Conservation (phyloP, 2,329 filamentous ascomycete species). For the Trichoderma guizhouense region DNA sequence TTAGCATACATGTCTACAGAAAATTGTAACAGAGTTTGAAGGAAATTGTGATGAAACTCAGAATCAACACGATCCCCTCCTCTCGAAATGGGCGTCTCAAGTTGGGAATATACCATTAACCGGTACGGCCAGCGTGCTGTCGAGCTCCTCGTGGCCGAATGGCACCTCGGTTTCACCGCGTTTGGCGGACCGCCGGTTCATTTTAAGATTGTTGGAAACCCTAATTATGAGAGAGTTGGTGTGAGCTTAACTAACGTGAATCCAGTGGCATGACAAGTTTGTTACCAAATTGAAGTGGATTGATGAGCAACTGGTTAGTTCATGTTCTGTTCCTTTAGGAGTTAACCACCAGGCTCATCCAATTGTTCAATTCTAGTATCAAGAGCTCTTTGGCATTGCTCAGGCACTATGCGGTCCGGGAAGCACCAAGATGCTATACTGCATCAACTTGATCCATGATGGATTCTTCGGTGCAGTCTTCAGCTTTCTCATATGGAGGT, state of each 20-base stretch:
- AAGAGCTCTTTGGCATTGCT: constrained; percentile 67
- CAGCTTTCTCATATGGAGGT: constrained; percentile 64
- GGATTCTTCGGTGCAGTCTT: constrained; percentile 57
- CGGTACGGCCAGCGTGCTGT: background rate
- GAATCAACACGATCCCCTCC: background rate
- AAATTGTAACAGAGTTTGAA: background rate
- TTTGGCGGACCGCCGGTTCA: constrained; percentile 69
- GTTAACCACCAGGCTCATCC: no score
- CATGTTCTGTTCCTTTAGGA: no score
- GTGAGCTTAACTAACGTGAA: background rate
- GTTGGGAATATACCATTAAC: background rate
- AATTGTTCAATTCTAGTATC: constrained; percentile 47
- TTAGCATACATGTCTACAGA: background rate
- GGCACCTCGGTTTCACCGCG: constrained; percentile 55
- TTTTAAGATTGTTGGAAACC: constrained; percentile 54
- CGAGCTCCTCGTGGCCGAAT: constrained; percentile 43
- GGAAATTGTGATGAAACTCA: background rate
- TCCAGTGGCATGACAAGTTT: constrained; percentile 56
- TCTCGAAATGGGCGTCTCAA: background rate
- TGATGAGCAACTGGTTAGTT: constrained; percentile 60
- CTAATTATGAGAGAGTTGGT: background rate
- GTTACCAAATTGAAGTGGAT: constrained; percentile 61
- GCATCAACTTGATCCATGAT: constrained; percentile 61
- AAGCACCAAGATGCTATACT: constrained; percentile 70
- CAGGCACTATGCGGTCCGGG: constrained; percentile 66